phyloP scores from a whole-genome alignment of 2,329 filamentous ascomycete genomes.

The Alternaria triticimaculans region DNA sequence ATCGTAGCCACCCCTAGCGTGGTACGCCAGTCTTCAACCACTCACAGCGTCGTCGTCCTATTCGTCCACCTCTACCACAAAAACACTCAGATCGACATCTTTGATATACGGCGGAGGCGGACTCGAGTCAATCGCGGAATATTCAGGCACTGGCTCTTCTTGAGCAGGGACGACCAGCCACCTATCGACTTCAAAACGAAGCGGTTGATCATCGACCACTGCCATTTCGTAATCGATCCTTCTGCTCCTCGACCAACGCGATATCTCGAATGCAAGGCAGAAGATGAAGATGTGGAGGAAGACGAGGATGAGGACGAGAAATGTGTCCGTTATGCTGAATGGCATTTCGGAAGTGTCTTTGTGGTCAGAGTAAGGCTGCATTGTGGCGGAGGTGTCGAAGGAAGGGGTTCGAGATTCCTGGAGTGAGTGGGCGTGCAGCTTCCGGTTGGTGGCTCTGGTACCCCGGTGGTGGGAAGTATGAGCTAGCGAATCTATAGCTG shows the following conservation, averaged over 20 bases:
- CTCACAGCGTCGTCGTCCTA: background rate
- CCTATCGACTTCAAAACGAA: background rate
- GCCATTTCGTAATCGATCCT: background rate
- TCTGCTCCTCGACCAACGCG: background rate
- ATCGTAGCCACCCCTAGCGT: background rate
- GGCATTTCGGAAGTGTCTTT: background rate
- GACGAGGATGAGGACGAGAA: background rate
- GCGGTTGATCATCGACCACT: background rate
- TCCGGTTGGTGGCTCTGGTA: background rate
- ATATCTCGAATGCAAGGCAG: background rate
- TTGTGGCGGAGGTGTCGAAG: background rate
- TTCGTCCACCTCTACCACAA: background rate
- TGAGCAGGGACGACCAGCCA: background rate
- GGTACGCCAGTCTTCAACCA: background rate
- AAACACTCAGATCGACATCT: background rate
- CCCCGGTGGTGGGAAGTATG: background rate
- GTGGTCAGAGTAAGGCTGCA: background rate
- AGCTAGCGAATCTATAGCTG: background rate
- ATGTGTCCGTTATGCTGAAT: background rate
- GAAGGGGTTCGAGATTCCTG: background rate
- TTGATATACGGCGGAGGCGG: background rate
- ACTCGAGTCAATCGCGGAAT: background rate
- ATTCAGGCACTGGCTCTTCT: background rate
- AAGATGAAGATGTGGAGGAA: background rate
- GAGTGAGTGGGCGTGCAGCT: background rate